Evolutionary conservation across 176 grass and related monocot species (phyloP), one percentile per base, ranked within the genome.

Genomic region (Elymus sibiricus): DNA sequence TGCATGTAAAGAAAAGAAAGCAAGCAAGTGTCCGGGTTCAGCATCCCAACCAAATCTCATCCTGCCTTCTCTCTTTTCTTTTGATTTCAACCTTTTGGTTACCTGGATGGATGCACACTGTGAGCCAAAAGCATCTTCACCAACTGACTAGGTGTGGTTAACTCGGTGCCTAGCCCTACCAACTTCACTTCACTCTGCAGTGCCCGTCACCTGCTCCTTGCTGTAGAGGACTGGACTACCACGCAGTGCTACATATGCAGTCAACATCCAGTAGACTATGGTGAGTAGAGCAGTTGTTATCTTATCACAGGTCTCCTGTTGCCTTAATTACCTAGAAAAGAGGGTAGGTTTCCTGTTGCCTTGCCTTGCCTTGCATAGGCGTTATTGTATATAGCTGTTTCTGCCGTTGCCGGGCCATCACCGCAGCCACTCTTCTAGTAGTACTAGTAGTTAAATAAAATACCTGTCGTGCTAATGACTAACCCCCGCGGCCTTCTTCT

Each of bases 401-500:
- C 40, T 40, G 81, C 53, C 24, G 44, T 31, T 78, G 72, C 79
- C 31, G 38, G 42, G 74, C 83, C 79, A 83, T 79, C 58, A 47
- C 26, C 43, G 60, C 62, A 90, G 64, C 79, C 5, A 83, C 79
- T 82, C 79, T 72, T 44, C 58, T 64, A 12, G 35, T 38, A 71
- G 38, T 39, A 39, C 51, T 58, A 74, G 32, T 87, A 64, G 64
- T 90, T 90, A 79, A 83, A 87, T 8, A 22, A 77, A 83, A 87
- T 66, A 47, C 4, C 75, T 16, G 66, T 90, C 89, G 68, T 87
- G 89, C 84, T 74, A 76, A 90, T 84, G 85, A 75, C 64, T 58
- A 24, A 14, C 56, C 22, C 26, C 28, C 4, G 15, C 11, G 74
- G 34, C 87, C 79, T 83, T 79, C 89, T 79, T 79, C 86, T 12